Conservation (phyloP, 2,329 filamentous ascomycete genomes). For the Monosporascus cannonballus region DNA sequence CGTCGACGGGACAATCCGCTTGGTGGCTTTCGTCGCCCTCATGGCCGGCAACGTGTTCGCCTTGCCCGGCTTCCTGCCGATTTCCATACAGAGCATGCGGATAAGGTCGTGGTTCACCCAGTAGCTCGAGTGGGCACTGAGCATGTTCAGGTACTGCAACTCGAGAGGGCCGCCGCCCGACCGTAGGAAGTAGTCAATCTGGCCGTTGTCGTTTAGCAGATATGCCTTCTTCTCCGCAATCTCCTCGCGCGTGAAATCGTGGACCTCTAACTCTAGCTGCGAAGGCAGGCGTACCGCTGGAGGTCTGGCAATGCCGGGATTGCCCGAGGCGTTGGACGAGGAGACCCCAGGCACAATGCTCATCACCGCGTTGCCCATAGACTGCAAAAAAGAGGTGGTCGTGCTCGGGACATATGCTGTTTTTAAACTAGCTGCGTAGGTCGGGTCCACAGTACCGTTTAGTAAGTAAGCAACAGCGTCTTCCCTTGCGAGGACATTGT, state of each 20-base stretch:
- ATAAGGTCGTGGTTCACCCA: slow-evolving; percentile 86
- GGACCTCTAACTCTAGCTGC: slow-evolving; percentile 85
- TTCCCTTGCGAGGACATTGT: slow-evolving; percentile 74
- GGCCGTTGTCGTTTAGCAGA: slow-evolving; percentile 90
- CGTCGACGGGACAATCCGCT: slow-evolving; percentile 24
- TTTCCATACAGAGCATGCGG: slow-evolving; percentile 82
- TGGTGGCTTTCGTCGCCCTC: slow-evolving; percentile 50
- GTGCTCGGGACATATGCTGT: slow-evolving; percentile 73
- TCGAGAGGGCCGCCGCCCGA: slow-evolving; percentile 83
- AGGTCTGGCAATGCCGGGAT: slow-evolving; percentile 24
- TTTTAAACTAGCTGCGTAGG: slow-evolving; percentile 71
- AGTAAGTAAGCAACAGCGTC: slow-evolving; percentile 84
- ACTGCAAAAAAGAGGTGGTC: slow-evolving; percentile 57
- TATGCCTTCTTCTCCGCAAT: slow-evolving; percentile 84
- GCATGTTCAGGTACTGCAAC: slow-evolving; percentile 95
- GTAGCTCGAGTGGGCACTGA: slow-evolving; percentile 91
- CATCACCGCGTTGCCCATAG: slow-evolving; percentile 56
- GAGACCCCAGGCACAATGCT: slow-evolving; percentile 51
- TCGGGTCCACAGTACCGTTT: slow-evolving; percentile 81
- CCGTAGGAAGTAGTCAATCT: slow-evolving; percentile 84
- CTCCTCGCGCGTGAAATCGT: slow-evolving; percentile 90
- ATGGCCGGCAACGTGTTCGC: slow-evolving; percentile 51
- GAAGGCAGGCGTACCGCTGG: slow-evolving; percentile 47
- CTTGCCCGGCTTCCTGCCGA: slow-evolving; percentile 68
- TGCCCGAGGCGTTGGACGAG: slow-evolving; percentile 20